Base-by-base conservation (phyloP, 1,284 basidiomycete genomes). In the Trametes hirsuta region DNA sequence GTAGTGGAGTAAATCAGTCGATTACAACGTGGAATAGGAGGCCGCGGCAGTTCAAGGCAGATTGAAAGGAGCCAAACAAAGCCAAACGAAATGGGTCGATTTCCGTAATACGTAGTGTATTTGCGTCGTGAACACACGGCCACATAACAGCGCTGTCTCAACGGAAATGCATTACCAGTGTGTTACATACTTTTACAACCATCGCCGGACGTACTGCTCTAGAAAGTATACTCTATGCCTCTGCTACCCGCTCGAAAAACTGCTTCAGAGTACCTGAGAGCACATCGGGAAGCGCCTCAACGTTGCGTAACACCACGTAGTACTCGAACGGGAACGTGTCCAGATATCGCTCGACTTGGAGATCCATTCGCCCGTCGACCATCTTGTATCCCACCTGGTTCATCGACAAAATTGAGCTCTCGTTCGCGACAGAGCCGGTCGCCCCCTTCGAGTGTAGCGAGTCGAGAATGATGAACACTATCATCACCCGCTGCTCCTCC, bases 311-410 rank as follows among this genome's bases (percentile, higher is more conserved):
- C 15, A 99, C 92, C 51, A 98, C 91, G 68, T 96, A 99, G 74
- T 97, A 97, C 77, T 98, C 95, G 78, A 99, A 99, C 0, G 97
- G 97, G 85, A 99, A 99, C 3, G 94, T 91, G 72, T 98, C 95
- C 68, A 98, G 76, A 74, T 98, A 98, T 50, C 93, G 86, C 69
- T 91, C 84, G 81, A 98, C 87, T 71, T 93, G 87, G 67, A 99
- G 79, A 75, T 98, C 92, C 86, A 96, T 89, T 63, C 79, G 77
- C 21, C 97, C 97, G 63, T 92, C 87, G n/a, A 93, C 85, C 53
- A 83, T 85, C 72, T 88, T 90, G 81, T 96, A 97, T 53, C 90
- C 88, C 18, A 93, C 95, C 66, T 93, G 93, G 65, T 94, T 93
- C 91, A 98, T 97, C 14, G 91, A 88, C 64, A 99, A 77, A 67